Conservation (phyloP, 495 filamentous ascomycete species). For the Penicillium cosmopolitanum region DNA sequence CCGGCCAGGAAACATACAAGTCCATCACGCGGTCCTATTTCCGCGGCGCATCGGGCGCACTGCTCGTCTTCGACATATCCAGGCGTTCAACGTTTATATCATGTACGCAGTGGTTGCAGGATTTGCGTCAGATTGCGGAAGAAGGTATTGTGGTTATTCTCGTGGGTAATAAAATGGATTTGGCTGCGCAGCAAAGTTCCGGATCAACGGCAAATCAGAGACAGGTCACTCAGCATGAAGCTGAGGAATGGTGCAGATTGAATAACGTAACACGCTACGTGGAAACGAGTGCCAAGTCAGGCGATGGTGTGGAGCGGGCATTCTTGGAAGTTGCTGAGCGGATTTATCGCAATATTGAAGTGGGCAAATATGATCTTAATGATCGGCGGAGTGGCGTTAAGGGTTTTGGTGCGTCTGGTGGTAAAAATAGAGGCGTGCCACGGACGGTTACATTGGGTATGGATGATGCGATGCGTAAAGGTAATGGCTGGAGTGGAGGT, state of each 20-base stretch:
- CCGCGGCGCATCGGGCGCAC: constrained; percentile 85
- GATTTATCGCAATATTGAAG: constrained; percentile 94
- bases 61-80: constrained; percentile 94
- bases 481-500: constrained; percentile 46
- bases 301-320: constrained; percentile 88
- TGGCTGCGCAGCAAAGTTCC: constrained; percentile 53
- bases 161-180: constrained; percentile 92
- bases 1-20: constrained; percentile 96
- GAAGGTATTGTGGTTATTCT: constrained; percentile 91
- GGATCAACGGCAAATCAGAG: constrained; percentile 61
- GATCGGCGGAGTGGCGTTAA: constrained; percentile 95
- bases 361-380: constrained; percentile 90
- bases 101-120: constrained; percentile 87
- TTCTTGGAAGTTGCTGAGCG: constrained; percentile 91
- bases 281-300: constrained; percentile 94
- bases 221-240: constrained; percentile 77
- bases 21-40: constrained; percentile 95
- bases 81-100: constrained; percentile 81
- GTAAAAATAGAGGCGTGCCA: constrained; percentile 39
- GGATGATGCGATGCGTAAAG: constrained; percentile 57
- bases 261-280: constrained; percentile 89
- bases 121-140: constrained; percentile 90
- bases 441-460: constrained; percentile 61
- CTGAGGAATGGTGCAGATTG: constrained; percentile 79
- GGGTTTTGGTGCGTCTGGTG: constrained; percentile 61